Base-by-base conservation (phyloP, 78 protist genomes). In the Ministeria vibrans region DNA sequence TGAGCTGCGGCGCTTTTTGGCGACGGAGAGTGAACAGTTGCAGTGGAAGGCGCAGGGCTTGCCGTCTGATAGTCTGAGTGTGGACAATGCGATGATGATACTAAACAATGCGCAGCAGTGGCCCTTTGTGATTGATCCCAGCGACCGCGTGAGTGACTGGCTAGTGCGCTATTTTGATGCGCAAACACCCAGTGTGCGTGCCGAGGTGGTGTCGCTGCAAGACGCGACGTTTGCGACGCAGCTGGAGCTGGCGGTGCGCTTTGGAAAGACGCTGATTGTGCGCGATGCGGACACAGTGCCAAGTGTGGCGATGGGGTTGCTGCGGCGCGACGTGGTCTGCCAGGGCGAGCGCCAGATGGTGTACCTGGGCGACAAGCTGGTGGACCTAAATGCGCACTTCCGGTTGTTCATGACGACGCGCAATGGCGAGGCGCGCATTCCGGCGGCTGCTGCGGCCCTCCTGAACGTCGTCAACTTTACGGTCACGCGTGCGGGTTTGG, bases 201-300 rank as follows among this genome's bases (percentile, higher is more conserved):
- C 70, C 43, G 95, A 94, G 49, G 51, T 64, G n/a, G 41, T 64
- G 34, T 61, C 74, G 3, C 82, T 45, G 46, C 61, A 81, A 32
- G 95, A 88, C 32, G 73, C 86, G 3, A 63, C 78, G 23, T 87
- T 92, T 72, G 15, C 73, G 41, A 79, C 46, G 59, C 73, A 59
- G 41, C 73, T 95, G 39, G 98, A 95, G 85, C 90, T 92, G 2
- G 92, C 93, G n/a, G 94, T 95, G n/a, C 83, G 96, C 27, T 95
- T 92, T 75, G 98, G 98, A 66, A 91, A 91, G 86, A 91, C 94
- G 23, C 77, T 92, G n/a, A 59, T 95, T 32, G 78, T 92, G 51
- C 63, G 44, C 34, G 92, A 87, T 44, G 93, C 87, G 53, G 92
- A 88, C 86, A 0, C 23, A 36, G 38, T 95, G 25, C 93, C 89